Evolutionary conservation across 2,329 filamentous ascomycete genomes (phyloP).

Genomic region (Sclerotiophoma versabilis): DNA sequence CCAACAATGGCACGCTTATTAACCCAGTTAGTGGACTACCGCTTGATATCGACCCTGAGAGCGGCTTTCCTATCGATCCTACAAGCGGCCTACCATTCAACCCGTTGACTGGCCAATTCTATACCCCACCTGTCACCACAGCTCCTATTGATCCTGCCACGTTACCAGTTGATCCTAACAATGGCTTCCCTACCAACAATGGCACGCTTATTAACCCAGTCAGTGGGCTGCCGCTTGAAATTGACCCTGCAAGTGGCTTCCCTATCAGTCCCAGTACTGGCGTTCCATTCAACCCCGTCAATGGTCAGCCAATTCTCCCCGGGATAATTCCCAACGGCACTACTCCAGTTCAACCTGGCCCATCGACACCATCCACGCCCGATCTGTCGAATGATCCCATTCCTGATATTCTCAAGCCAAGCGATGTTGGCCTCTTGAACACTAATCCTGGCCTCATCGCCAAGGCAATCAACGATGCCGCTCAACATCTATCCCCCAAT

Average conservation of each 20-base stretch:
- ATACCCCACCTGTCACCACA: too few species aligned
- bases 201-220: not conserved
- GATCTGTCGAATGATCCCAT: not conserved
- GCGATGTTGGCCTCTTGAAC: not conserved
- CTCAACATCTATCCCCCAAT: conserved; percentile 1
- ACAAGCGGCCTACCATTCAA: not conserved
- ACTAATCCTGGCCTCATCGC: not conserved
- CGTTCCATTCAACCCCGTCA: too few species aligned
- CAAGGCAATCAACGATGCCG: not conserved
- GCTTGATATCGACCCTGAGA: not conserved
- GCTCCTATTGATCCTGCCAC: too few species aligned
- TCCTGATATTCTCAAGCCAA: not conserved
- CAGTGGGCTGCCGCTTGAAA: not conserved
- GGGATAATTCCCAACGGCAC: too few species aligned
- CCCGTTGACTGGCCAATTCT: too few species aligned
- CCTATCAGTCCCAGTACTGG: not conserved
- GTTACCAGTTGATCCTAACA: not conserved
- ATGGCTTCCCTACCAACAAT: not conserved
- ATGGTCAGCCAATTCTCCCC: too few species aligned
- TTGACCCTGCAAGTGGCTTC: not conserved
- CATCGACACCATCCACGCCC: not conserved
- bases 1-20: not conserved
- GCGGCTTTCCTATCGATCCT: not conserved
- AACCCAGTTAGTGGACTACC: not conserved
- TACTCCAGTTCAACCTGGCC: too few species aligned